Conservation (phyloP, 306 rosid genomes). For the Gastrolobium villosum region DNA sequence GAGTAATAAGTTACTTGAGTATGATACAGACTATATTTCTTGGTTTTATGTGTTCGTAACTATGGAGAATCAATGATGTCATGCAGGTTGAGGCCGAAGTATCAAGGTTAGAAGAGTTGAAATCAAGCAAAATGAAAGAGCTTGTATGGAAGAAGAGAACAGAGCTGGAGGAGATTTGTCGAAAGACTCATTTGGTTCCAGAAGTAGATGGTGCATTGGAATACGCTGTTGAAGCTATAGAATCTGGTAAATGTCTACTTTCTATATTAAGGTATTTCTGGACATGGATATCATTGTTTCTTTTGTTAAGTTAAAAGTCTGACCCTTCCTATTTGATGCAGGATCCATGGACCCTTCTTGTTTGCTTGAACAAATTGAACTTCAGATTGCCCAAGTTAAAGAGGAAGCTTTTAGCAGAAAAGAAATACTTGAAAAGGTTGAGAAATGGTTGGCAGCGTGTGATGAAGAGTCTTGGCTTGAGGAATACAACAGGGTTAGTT, state of each 20-base stretch:
- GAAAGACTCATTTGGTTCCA: conserved; percentile 85
- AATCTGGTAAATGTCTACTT: conserved; percentile 65
- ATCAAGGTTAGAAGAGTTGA: conserved; percentile 84
- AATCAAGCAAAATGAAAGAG: conserved; percentile 98
- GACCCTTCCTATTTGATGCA: conserved; percentile 52
- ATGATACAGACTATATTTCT: conserved; percentile 20
- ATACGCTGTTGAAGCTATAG: conserved; percentile 80
- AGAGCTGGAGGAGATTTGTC: conserved; percentile 92
- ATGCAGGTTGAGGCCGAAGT: conserved; percentile 93
- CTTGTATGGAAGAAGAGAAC: conserved; percentile 88
- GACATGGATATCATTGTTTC: conserved; percentile 8
- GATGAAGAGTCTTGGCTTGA: conserved; percentile 99
- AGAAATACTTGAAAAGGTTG: conserved; percentile 94
- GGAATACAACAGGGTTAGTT: conserved; percentile 91
- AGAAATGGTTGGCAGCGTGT: conserved; percentile 90
- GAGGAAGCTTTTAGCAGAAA: conserved; percentile 95
- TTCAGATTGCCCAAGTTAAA: conserved; percentile 79
- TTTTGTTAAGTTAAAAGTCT: conserved; percentile 40
- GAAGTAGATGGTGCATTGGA: conserved; percentile 82
- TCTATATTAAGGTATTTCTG: conserved; percentile 26
- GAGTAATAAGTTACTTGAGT: conserved; percentile 50
- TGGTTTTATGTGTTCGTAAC: conserved; percentile 23
- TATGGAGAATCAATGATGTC: conserved; percentile 33
- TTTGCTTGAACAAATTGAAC: conserved; percentile 92
- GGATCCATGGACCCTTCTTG: conserved; percentile 82